Conservation (phyloP, 2,329 filamentous ascomycete genomes). For the Boeremia lycopersici region DNA sequence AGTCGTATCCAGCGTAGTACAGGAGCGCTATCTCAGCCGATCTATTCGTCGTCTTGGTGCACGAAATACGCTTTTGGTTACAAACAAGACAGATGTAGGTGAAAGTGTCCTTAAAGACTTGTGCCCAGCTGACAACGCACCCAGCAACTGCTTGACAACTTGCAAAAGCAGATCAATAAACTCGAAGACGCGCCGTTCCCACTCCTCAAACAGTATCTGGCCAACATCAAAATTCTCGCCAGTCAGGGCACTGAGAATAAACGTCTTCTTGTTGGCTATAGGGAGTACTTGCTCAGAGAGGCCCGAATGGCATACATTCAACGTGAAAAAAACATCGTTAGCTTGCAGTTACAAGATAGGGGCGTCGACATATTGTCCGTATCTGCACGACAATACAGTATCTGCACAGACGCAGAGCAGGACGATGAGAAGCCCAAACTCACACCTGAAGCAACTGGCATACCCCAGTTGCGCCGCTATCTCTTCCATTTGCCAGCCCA, state of each 20-base stretch:
- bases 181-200: neutral
- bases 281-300: neutral
- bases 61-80: conserved; percentile 14
- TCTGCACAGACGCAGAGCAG: neutral
- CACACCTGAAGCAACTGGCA: neutral
- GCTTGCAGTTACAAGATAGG: conserved; percentile 1
- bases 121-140: neutral
- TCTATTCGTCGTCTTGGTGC: conserved; percentile 13
- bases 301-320: conserved; percentile 6
- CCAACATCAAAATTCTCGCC: neutral
- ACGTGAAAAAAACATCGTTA: conserved; percentile 3
- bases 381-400: conserved; percentile 8
- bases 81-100: conserved; percentile 21
- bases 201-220: neutral
- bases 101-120: neutral
- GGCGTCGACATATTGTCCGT: conserved; percentile 1
- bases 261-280: neutral
- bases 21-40: conserved; percentile 6
- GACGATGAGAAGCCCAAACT: neutral
- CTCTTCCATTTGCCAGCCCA: conserved; percentile 8
- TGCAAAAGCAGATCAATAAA: neutral
- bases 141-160: neutral
- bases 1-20: conserved; percentile 1
- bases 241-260: neutral
- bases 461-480: conserved; percentile 8